Evolutionary conservation across 345 rosid genomes (phyloP).

Genomic region (Carallia pectinifolia): DNA sequence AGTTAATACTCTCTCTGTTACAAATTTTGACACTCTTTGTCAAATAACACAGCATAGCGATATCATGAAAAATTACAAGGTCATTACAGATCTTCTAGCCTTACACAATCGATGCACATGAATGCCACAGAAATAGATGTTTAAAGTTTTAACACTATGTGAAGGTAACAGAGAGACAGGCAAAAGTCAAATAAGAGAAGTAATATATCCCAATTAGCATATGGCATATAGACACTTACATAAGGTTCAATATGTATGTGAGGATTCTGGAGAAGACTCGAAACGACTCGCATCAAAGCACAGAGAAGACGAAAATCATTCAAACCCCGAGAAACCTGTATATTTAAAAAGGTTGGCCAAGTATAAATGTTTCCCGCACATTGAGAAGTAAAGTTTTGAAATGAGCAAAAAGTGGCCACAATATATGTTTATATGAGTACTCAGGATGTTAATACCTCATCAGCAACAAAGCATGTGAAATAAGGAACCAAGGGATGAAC

Average conservation of each 20-base stretch:
- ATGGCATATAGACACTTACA: constrained; percentile 45
- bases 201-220: not conserved
- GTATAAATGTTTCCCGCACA: not conserved
- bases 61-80: constrained; percentile 14
- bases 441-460: constrained; percentile 63
- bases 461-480: constrained; percentile 81
- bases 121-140: not conserved
- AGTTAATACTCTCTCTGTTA: constrained; percentile 36
- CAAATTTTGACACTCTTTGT: constrained; percentile 19
- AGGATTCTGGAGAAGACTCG: constrained; percentile 85
- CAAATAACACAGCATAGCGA: constrained; percentile 14
- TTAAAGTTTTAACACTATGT: not conserved
- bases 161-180: not conserved
- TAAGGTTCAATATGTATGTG: constrained; percentile 89
- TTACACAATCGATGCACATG: not conserved
- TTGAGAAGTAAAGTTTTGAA: constrained; percentile 17
- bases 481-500: constrained; percentile 96
- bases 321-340: constrained; percentile 90
- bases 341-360: not conserved
- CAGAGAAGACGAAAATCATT: constrained; percentile 73
- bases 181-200: not conserved
- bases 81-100: constrained; percentile 6
- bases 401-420: not conserved
- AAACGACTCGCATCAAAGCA: constrained; percentile 88
- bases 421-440: not conserved